Percentiles rank a stretch among this genome's conserved stretches.
phyloP scores from a whole-genome alignment of 768 basidiomycete genomes.

The Suillus decipiens region DNA sequence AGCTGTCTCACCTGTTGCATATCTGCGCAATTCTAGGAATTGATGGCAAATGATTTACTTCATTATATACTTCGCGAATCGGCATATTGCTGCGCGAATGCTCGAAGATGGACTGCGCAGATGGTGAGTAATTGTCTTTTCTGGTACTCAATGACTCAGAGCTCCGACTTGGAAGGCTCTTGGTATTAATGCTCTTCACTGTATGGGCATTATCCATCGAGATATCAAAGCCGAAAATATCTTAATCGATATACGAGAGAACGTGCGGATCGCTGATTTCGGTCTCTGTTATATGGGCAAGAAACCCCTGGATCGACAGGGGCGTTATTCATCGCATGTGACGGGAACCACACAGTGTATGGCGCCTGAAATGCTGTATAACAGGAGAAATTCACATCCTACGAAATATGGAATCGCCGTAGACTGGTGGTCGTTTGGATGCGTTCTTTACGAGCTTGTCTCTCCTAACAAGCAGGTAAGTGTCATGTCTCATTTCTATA shows the following conservation, averaged over 20 bases:
- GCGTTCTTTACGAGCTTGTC: conserved; percentile 41
- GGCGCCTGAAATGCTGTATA: background rate
- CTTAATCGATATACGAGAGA: background rate
- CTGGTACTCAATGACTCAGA: background rate
- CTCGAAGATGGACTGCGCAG: conserved; percentile 38
- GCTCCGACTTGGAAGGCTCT: conserved; percentile 30
- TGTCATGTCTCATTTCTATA: background rate
- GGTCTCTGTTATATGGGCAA: background rate
- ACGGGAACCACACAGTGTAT: background rate
- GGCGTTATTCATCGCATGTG: conserved; percentile 24
- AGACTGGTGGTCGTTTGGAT: conserved; percentile 47
- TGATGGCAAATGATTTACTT: conserved; percentile 41
- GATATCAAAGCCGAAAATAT: conserved; percentile 49
- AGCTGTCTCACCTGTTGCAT: background rate
- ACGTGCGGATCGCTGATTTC: background rate
- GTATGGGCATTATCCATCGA: conserved; percentile 64
- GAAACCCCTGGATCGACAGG: background rate
- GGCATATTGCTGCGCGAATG: conserved; percentile 37
- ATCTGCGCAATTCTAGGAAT: conserved; percentile 29
- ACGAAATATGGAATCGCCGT: conserved; percentile 33
- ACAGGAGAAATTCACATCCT: conserved; percentile 10
- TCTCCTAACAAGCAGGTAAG: conserved; percentile 26
- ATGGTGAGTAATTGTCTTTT: conserved; percentile 29
- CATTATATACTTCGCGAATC: conserved; percentile 30
- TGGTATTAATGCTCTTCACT: conserved; percentile 48